Evolutionary conservation across 345 rosid genomes (phyloP).

Genomic region (Populus ilicifolia): DNA sequence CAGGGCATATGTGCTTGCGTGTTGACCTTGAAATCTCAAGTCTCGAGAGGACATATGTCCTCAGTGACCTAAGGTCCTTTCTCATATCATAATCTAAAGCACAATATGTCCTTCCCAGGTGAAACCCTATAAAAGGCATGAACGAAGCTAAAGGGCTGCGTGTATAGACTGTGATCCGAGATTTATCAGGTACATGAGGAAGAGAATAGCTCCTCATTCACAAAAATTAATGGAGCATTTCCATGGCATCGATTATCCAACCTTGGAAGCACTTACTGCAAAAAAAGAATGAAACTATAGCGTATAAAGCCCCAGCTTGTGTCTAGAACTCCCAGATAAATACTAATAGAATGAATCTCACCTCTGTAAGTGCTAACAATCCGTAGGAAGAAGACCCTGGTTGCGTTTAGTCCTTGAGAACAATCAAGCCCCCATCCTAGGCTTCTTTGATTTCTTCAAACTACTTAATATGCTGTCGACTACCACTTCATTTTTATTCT

Average conservation of each 20-base stretch:
- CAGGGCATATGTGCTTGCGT: no score
- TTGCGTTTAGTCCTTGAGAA: background rate
- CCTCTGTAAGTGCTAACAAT: background rate
- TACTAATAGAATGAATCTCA: background rate
- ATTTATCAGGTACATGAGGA: background rate
- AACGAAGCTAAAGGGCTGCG: background rate
- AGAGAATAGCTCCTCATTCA: background rate
- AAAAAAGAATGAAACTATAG: background rate
- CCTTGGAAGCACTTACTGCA: background rate
- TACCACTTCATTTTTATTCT: constrained; percentile 32
- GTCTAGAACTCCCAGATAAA: background rate
- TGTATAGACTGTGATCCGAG: background rate
- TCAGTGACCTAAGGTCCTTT: no score
- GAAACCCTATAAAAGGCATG: background rate
- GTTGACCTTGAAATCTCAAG: no score
- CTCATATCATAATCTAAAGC: no score
- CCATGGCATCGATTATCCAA: background rate
- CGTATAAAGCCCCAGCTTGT: background rate
- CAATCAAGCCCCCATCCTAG: constrained; percentile 29
- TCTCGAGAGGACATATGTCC: no score
- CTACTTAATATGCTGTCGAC: constrained; percentile 52
- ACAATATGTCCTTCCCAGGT: background rate
- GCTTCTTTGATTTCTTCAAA: constrained; percentile 44
- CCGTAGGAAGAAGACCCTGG: background rate
- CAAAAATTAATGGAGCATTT: background rate